Evolutionary conservation across 352 stramenopile species (phyloP), one percentile per base, ranked within the genome.

Genomic region (Globisporangium abappressorium): DNA sequence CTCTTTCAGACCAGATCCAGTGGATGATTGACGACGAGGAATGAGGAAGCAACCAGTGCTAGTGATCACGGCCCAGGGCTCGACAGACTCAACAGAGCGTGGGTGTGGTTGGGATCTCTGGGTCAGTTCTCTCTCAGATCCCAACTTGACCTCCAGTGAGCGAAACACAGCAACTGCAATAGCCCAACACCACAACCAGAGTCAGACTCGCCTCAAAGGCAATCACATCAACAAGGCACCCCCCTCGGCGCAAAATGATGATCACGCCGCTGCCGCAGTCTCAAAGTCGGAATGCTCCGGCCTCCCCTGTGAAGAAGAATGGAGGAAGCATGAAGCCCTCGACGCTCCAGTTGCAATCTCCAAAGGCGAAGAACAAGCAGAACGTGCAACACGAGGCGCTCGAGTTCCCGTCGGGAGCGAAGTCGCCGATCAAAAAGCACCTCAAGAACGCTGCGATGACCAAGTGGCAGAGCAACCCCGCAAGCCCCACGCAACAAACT

Each of bases 391-490:
- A 28, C 2, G 6, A 30, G 5, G 18, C 6, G 53, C 1, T 59
- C 15, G 41, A 33, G 20, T 56, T 65, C 41, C 3, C 55, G 33
- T 49, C 61, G 2, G 57, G 64, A 36, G 56, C 55, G 0, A 82
- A 78, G 60, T 89, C 83, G 3, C 81, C 83, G 15, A 77, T 85
- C 69, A 90, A 91, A 69, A 90, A 89, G 60, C 78, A 85, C 33
- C 61, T 83, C 2, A 62, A 76, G 58, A 64, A 81, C 51, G 74
- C 70, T 33, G 66, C 57, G 18, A 58, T 24, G 14, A 36, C 38
- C n/a, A 36, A 58, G 18, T 62, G 57, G 64, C 56, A 57, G 18
- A 43, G 43, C 51, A 49, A 47, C 7, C n/a, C 41, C 11, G 62
- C 55, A 24, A 57, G 6, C 20, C 30, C 34, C 15, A 22, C 15